Conservation (phyloP, 176 grass and related monocot genomes). For the Lolium perenne region DNA sequence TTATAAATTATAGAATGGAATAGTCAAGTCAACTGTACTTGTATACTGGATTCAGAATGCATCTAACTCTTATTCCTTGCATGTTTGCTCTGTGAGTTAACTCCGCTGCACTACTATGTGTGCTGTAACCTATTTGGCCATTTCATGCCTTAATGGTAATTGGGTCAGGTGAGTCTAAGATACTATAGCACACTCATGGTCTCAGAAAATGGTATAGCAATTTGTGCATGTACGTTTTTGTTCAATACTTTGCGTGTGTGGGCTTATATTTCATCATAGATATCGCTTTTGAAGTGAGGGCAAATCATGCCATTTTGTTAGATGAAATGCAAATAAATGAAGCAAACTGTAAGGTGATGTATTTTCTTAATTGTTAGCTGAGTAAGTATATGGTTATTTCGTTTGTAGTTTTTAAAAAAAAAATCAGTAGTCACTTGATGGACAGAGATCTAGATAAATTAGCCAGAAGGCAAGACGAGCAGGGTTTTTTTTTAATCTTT, state of each 20-base stretch:
- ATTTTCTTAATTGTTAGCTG: background rate
- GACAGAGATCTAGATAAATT: background rate
- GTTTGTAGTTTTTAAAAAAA: background rate
- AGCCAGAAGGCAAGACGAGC: background rate
- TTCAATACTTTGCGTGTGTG: background rate
- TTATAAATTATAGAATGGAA: background rate
- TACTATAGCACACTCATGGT: background rate
- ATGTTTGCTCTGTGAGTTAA: background rate
- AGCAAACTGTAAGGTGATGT: background rate
- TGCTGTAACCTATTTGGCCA: background rate
- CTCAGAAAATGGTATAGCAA: background rate
- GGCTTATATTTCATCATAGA: background rate
- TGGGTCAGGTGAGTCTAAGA: background rate
- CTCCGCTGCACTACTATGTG: background rate
- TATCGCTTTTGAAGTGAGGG: background rate
- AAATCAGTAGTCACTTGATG: background rate
- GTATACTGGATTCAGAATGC: conserved; percentile 38
- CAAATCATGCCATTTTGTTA: background rate
- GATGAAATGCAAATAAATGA: conserved; percentile 4
- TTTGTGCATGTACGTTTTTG: background rate
- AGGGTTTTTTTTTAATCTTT: background rate
- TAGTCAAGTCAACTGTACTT: background rate
- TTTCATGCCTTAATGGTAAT: background rate
- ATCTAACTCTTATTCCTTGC: conserved; percentile 10
- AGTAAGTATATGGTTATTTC: background rate